Evolutionary conservation across 768 basidiomycete genomes (phyloP).

Genomic region (Auriscalpium microsporum): DNA sequence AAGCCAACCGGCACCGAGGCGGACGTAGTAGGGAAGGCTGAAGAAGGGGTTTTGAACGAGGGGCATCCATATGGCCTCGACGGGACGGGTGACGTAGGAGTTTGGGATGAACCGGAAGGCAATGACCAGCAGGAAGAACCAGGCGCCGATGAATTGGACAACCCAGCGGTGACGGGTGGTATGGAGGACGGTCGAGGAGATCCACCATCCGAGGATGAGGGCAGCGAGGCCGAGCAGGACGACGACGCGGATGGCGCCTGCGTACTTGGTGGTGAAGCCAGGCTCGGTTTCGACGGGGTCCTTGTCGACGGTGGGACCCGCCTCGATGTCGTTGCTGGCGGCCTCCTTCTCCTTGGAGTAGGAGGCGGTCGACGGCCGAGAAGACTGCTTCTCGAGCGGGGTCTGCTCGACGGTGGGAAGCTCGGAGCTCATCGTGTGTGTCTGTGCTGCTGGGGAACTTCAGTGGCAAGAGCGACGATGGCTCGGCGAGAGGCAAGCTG

Average conservation of each 20-base stretch:
- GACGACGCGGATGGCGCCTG: conserved; percentile 19
- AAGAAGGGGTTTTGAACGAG: conserved; percentile 62
- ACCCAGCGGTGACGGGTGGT: conserved; percentile 78
- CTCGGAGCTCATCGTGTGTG: background rate
- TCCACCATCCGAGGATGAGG: conserved; percentile 80
- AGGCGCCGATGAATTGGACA: conserved; percentile 73
- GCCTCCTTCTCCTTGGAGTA: conserved; percentile 20
- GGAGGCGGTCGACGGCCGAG: conserved; percentile 15
- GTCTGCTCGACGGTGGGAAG: background rate
- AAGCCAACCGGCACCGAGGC: conserved; percentile 67
- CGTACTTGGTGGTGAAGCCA: conserved; percentile 6
- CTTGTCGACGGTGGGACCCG: conserved; percentile 1
- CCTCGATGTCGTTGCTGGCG: conserved; percentile 4
- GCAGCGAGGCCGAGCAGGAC: conserved; percentile 44
- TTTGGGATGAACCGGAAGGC: conserved; percentile 82
- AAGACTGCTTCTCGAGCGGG: conserved; percentile 15
- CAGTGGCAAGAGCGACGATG: background rate
- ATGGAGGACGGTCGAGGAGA: conserved; percentile 58
- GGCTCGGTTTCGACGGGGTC: conserved; percentile 5
- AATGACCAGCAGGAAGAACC: conserved; percentile 73
- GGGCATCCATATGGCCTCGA: conserved; percentile 63
- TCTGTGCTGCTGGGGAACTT: background rate
- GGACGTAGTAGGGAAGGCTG: conserved; percentile 38
- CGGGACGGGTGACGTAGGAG: conserved; percentile 59
- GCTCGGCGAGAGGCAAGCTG: background rate